Base-by-base conservation (phyloP, 116 monocot genomes). In the Papilionanthe hybrid region DNA sequence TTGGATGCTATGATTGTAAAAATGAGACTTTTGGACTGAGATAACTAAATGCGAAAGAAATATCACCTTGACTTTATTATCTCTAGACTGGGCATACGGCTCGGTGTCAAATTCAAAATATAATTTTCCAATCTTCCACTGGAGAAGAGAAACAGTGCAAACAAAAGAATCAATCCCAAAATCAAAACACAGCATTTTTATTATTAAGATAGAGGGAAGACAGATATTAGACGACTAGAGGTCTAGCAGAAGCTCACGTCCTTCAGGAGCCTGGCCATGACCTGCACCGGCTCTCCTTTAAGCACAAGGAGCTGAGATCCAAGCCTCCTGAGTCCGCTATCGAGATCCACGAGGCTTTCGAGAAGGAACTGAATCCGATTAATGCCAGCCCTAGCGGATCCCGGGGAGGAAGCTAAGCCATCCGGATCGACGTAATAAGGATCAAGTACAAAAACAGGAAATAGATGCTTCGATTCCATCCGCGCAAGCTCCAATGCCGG, bases 391-490 rank as follows among this genome's bases (percentile, higher is more conserved):
- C 88, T 83, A 72, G 90, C 81, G 5, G 96, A 96, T 17, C 96
- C 96, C 11, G 87, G 88, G 50, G 93, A 91, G 79, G 79, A 82
- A 77, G 91, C 91, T 2, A 86, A 58, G 68, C 81, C 83, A 81
- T 96, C 93, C 22, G 91, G 93, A 32, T 84, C 87, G 76, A 96
- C 83, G 82, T 88, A 96, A 9, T 76, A 83, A n/a, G 93, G 91
- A 37, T 96, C 96, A 75, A 96, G 91, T 42, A 96, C 96, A 82
- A 96, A 96, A 20, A 96, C 88, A 18, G 96, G 96, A 87, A 83
- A 93, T 19, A 96, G 86, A 75, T 77, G 82, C 76, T 42, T 76
- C 17, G 86, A 72, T 19, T 79, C 71, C 30, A 80, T 55, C 53
- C 15, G 53, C 19, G 93, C 96, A 68, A 43, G 82, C 43, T 90